Conservation (phyloP, 768 basidiomycete species). For the Serendipita sp. region DNA sequence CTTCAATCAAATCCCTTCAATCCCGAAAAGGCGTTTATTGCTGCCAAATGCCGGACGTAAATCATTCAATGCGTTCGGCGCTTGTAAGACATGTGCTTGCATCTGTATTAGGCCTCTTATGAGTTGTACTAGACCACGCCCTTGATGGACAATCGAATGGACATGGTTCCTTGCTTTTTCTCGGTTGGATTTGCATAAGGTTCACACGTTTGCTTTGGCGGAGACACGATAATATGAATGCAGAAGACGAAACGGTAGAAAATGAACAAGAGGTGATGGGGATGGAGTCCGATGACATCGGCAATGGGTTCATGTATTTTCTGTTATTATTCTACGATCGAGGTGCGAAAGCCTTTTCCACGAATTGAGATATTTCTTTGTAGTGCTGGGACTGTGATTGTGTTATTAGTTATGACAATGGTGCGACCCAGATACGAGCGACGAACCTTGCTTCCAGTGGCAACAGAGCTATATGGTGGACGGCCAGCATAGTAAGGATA, state of each 20-base stretch:
- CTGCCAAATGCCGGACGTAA: too few species aligned
- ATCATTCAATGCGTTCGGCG: too few species aligned
- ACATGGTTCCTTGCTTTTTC: too few species aligned
- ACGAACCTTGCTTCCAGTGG: constrained; percentile 76
- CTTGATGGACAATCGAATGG: too few species aligned
- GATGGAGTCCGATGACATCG: neutral
- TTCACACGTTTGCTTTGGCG: too few species aligned
- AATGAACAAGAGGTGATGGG: neutral
- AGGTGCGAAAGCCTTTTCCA: constrained; percentile 22
- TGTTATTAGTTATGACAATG: neutral
- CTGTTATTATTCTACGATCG: neutral
- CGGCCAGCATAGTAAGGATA: constrained; percentile 87
- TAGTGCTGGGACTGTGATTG: constrained; percentile 54
- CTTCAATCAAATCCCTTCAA: too few species aligned
- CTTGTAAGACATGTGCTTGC: too few species aligned
- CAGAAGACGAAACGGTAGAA: neutral
- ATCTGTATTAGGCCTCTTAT: too few species aligned
- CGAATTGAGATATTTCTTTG: constrained; percentile 71
- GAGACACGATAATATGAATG: too few species aligned
- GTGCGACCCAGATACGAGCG: neutral
- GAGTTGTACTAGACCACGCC: too few species aligned
- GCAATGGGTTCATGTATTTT: neutral
- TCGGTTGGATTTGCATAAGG: too few species aligned
- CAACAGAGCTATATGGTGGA: constrained; percentile 79
- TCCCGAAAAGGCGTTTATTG: too few species aligned